These are phyloP conservation scores for Phytophthora cactorum DNA, from an alignment of 352 stramenopile genomes.

Conservation along the genomic window DNA sequence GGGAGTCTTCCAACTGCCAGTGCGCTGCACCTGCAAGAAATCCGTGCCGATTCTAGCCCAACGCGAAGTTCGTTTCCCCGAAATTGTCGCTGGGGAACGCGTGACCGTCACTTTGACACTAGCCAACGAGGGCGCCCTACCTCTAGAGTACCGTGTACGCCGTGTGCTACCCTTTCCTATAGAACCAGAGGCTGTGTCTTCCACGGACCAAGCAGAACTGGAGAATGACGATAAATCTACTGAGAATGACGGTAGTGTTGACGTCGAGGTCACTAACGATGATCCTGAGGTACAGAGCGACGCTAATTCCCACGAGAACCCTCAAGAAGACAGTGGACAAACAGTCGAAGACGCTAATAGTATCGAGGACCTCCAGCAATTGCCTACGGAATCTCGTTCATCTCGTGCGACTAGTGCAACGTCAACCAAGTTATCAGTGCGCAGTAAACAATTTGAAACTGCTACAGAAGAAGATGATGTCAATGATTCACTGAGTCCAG, in stretches of 20 bases:
- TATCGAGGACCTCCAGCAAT: not conserved
- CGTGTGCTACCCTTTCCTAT: not conserved
- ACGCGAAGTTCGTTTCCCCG: slow-evolving; percentile 55
- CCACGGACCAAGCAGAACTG: not conserved
- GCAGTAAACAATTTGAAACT: not conserved
- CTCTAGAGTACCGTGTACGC: slow-evolving; percentile 53
- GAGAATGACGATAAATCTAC: not conserved
- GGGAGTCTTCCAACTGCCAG: slow-evolving; percentile 74
- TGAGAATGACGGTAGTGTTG: slow-evolving; percentile 1
- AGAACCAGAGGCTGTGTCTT: not conserved
- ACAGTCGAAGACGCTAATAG: not conserved
- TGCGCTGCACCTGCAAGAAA: slow-evolving; percentile 88
- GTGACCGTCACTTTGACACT: slow-evolving; percentile 58
- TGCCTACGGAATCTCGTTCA: not conserved
- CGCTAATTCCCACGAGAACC: not conserved
- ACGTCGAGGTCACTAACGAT: not conserved
- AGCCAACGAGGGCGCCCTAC: slow-evolving; percentile 77
- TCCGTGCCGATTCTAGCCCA: slow-evolving; percentile 66
- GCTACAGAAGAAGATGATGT: not conserved
- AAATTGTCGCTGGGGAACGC: slow-evolving; percentile 84
- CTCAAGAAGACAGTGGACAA: slow-evolving; percentile 17
- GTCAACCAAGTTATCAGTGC: slow-evolving; percentile 3
- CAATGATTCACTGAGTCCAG: slow-evolving; percentile 24
- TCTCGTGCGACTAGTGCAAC: slow-evolving; percentile 14
- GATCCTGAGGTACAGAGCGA: not conserved